Percentiles rank a stretch among this genome's conserved stretches.
phyloP scores from a whole-genome alignment of 2,329 filamentous ascomycete species.

The Colletotrichum cuscutae region DNA sequence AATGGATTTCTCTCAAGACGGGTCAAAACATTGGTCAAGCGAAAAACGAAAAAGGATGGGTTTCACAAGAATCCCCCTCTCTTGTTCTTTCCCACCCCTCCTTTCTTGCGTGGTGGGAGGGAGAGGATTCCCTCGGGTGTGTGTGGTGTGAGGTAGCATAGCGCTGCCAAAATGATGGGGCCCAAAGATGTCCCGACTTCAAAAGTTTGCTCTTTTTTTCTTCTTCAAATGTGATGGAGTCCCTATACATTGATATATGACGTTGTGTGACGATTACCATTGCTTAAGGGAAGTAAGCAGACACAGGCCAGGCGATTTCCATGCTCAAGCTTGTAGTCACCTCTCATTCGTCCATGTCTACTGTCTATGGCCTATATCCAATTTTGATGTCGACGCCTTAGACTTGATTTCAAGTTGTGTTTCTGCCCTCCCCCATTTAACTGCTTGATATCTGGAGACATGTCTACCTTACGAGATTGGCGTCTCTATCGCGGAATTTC shows the following conservation, averaged over 20 bases:
- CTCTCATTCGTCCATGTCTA: background rate
- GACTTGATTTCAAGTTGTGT: background rate
- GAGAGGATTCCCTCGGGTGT: constrained; percentile 28
- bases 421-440: background rate
- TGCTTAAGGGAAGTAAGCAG: too few species aligned
- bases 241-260: background rate
- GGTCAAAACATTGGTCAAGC: constrained; percentile 31
- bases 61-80: constrained; percentile 23
- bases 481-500: background rate
- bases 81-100: constrained; percentile 13
- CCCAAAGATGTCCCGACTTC: constrained; percentile 32
- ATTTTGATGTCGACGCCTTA: background rate
- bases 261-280: background rate
- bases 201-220: constrained; percentile 8
- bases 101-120: constrained; percentile 12
- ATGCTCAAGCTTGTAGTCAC: background rate
- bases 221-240: background rate
- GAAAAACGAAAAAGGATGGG: constrained; percentile 30
- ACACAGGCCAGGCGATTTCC: too few species aligned
- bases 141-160: constrained; percentile 32
- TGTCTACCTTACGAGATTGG: background rate
- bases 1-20: constrained; percentile 35
- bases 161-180: constrained; percentile 35
- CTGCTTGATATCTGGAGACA: background rate
- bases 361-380: background rate